These are phyloP conservation scores for Heliamphora pulchella DNA, from an alignment of 179 eudicot genomes.

Conservation along the genomic window DNA sequence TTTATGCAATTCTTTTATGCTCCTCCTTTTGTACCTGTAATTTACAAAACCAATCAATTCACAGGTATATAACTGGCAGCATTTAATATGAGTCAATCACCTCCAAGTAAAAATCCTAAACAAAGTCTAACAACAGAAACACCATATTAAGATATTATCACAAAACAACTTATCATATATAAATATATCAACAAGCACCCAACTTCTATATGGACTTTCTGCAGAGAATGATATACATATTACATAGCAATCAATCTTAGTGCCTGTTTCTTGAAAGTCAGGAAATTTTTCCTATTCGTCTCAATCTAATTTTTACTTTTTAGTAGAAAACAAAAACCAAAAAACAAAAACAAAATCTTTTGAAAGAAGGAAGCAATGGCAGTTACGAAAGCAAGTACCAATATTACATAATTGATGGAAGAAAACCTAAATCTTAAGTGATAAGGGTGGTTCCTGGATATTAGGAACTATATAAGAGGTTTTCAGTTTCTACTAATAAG, in stretches of 20 bases:
- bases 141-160: not conserved
- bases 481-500: not conserved
- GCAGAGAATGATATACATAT: not conserved
- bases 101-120: not conserved
- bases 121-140: not conserved
- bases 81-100: not conserved
- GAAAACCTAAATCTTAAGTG: not conserved
- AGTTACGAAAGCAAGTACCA: not conserved
- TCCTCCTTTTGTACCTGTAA: conserved; percentile 61
- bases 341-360: not conserved
- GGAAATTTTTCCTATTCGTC: not conserved
- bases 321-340: no score
- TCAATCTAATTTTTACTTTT: not conserved
- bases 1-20: conserved; percentile 75
- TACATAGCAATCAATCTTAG: not conserved
- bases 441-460: not conserved
- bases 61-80: not conserved
- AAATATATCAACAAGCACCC: not conserved
- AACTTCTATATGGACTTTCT: conserved; percentile 4
- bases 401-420: conserved; percentile 1
- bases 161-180: not conserved
- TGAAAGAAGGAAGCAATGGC: not conserved
- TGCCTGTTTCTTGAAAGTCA: not conserved
- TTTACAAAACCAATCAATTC: conserved; percentile 2
- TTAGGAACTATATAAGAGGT: not conserved